Percentiles rank a stretch among this genome's conserved stretches.
phyloP scores from a whole-genome alignment of 176 grass and related monocot species.

The Oryza australiensis region DNA sequence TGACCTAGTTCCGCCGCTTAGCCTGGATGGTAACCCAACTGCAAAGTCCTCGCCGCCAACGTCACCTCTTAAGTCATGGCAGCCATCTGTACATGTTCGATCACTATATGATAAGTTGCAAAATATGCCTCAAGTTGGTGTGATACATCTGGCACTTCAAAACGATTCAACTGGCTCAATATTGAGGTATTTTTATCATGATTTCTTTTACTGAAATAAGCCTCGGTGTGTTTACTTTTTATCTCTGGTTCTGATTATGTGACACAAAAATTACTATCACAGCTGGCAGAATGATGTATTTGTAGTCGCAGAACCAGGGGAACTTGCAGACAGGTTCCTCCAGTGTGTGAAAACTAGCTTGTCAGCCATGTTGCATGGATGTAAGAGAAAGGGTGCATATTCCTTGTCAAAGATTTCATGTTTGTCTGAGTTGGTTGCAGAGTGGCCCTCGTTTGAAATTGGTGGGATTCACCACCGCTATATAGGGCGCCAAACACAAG shows the following conservation, averaged over 20 bases:
- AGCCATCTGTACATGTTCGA: slow-evolving; percentile 68
- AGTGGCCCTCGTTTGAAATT: slow-evolving; percentile 90
- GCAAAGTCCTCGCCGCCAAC: slow-evolving; percentile 63
- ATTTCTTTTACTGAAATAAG: slow-evolving; percentile 11
- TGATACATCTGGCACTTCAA: slow-evolving; percentile 92
- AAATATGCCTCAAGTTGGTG: slow-evolving; percentile 96
- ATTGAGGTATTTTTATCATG: slow-evolving; percentile 66
- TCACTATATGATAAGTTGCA: slow-evolving; percentile 86
- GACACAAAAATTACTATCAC: slow-evolving; percentile 36
- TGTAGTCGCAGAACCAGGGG: slow-evolving; percentile 95
- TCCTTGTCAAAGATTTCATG: slow-evolving; percentile 79
- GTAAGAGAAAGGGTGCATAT: slow-evolving; percentile 75
- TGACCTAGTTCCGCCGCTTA: slow-evolving; percentile 87
- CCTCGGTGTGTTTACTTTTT: background rate
- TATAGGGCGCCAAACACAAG: slow-evolving; percentile 97
- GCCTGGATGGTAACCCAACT: slow-evolving; percentile 79
- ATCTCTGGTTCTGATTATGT: slow-evolving; percentile 23
- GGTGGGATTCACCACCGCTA: slow-evolving; percentile 91
- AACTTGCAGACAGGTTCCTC: slow-evolving; percentile 87
- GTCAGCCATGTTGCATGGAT: slow-evolving; percentile 56
- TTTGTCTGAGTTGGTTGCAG: slow-evolving; percentile 71
- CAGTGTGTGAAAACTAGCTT: slow-evolving; percentile 86
- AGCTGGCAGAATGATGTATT: slow-evolving; percentile 99
- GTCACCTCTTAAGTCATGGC: slow-evolving; percentile 66
- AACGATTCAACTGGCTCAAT: slow-evolving; percentile 93